These are phyloP conservation scores for Trametes meyenii DNA, from an alignment of 768 basidiomycete species.

Conservation along the genomic window DNA sequence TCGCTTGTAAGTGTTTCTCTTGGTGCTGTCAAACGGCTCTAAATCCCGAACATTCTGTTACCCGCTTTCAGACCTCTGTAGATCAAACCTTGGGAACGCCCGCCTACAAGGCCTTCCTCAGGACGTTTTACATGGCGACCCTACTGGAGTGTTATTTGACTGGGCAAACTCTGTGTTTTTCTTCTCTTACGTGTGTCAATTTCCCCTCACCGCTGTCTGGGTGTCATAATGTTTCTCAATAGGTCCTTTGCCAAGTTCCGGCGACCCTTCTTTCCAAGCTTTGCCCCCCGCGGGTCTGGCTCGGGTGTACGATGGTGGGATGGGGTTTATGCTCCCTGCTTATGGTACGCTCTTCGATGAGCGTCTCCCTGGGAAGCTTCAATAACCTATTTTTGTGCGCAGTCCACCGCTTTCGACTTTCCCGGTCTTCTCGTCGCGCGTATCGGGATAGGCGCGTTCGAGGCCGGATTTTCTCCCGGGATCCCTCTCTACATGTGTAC, in stretches of 20 bases:
- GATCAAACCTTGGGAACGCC: conserved; percentile 81
- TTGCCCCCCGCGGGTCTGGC: conserved; percentile 67
- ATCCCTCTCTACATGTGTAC: conserved; percentile 80
- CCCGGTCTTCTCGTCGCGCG: conserved; percentile 59
- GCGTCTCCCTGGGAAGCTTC: not conserved
- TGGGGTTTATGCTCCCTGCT: conserved; percentile 80
- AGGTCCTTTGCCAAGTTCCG: conserved; percentile 75
- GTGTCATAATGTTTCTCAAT: not conserved
- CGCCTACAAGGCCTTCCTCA: conserved; percentile 69
- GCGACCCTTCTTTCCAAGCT: conserved; percentile 68
- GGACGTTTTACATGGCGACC: conserved; percentile 68
- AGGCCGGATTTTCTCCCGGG: conserved; percentile 76
- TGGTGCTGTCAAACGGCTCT: not conserved
- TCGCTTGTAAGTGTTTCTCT: conserved; percentile 58
- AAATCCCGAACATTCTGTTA: not conserved
- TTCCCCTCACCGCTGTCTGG: not conserved
- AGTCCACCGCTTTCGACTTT: conserved; percentile 67
- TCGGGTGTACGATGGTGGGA: conserved; percentile 64
- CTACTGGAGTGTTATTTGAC: conserved; percentile 67
- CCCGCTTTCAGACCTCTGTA: conserved; percentile 54
- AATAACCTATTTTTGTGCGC: not conserved
- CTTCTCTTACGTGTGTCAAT: conserved; percentile 66
- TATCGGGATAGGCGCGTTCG: conserved; percentile 72
- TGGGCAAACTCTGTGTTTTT: conserved; percentile 81
- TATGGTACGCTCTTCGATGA: conserved; percentile 46